Conservation (phyloP, 148 eudicot species). For the Rhododendron mucronatum region DNA sequence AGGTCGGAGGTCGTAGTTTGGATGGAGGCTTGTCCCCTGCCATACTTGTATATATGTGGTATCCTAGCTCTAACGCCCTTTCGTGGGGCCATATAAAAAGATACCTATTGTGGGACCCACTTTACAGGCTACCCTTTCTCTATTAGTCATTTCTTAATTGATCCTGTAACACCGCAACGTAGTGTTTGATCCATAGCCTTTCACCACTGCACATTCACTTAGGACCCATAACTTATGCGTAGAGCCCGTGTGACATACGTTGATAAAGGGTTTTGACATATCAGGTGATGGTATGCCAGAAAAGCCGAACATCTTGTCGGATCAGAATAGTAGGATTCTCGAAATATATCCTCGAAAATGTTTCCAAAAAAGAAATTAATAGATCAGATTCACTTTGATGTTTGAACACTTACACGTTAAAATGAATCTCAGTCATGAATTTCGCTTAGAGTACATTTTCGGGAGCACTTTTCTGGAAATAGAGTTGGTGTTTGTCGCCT, state of each 20-base stretch:
- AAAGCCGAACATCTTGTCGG: neutral
- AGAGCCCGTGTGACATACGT: no score
- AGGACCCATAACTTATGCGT: no score
- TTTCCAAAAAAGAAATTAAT: no score
- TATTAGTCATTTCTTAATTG: neutral
- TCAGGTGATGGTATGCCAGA: neutral
- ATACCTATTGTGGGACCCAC: neutral
- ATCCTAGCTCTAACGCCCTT: conserved; percentile 3
- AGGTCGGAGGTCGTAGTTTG: conserved; percentile 38
- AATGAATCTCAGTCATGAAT: no score
- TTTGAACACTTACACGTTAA: neutral
- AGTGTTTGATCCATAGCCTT: no score
- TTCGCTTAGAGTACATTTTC: no score
- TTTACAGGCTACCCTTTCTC: neutral
- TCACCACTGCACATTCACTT: neutral
- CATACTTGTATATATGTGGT: neutral
- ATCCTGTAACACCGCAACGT: no score
- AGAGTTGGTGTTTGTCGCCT: neutral
- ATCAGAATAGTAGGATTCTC: neutral
- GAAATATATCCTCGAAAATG: no score
- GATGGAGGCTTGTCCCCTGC: conserved; percentile 27
- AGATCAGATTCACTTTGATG: neutral
- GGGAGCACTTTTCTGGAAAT: neutral
- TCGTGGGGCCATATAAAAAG: neutral
- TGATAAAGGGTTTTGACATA: no score